These are phyloP conservation scores for Phoenix dactylifera DNA, from an alignment of 176 grass and related monocot genomes.

Conservation along the genomic window DNA sequence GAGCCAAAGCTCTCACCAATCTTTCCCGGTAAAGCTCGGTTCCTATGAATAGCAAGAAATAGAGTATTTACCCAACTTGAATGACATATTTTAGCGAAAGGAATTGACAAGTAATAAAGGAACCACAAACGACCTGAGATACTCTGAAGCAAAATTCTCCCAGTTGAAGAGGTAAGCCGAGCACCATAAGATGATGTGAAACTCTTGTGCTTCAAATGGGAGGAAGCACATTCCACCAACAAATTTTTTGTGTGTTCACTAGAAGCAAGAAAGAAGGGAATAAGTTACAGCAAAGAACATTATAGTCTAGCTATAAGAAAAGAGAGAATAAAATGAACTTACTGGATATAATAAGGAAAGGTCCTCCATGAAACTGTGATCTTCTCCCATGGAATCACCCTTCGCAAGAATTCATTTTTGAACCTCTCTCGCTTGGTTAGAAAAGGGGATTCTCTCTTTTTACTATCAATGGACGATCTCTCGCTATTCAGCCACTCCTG, in stretches of 20 bases:
- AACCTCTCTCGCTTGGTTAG: conserved; percentile 68
- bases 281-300: conserved; percentile 17
- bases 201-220: conserved; percentile 66
- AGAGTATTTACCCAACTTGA: conserved; percentile 5
- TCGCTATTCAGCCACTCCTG: conserved; percentile 85
- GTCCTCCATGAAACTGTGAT: conserved; percentile 67
- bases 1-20: conserved; percentile 76
- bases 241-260: conserved; percentile 56
- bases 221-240: conserved; percentile 59
- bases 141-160: conserved; percentile 79
- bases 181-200: conserved; percentile 54
- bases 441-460: conserved; percentile 57
- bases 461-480: conserved; percentile 57
- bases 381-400: conserved; percentile 81
- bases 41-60: conserved; percentile 38
- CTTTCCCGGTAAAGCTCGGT: conserved; percentile 94
- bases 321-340: conserved; percentile 11
- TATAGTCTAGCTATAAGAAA: neutral
- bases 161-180: conserved; percentile 53
- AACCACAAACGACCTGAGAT: conserved; percentile 45
- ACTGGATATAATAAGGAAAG: conserved; percentile 85
- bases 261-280: conserved; percentile 17
- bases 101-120: too few relatives aligned
- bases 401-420: conserved; percentile 75
- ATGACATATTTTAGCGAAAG: too few relatives aligned